phyloP scores from a whole-genome alignment of 2,329 filamentous ascomycete genomes.

The Colletotrichum abscissum region DNA sequence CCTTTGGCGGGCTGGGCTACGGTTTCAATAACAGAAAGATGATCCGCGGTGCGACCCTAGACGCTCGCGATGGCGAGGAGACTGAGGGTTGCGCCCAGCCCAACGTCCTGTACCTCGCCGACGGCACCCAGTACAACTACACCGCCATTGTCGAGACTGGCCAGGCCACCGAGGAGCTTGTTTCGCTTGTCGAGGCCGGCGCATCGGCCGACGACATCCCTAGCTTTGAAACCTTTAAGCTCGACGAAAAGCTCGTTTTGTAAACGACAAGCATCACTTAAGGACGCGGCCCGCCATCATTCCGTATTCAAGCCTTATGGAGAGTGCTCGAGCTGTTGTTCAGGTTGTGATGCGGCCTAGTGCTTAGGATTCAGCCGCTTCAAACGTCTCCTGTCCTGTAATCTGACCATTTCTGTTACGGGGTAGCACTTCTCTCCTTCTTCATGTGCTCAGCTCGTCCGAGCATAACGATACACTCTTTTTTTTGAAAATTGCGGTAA shows the following conservation, averaged over 20 bases:
- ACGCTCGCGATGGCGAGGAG: conserved; percentile 14
- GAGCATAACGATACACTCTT: conserved; percentile 7
- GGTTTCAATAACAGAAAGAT: conserved; percentile 21
- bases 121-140: conserved; percentile 32
- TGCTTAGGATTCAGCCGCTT: background rate
- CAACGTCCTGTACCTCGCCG: conserved; percentile 24
- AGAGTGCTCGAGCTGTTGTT: background rate
- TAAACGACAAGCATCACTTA: conserved; percentile 8
- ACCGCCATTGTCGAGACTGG: conserved; percentile 24
- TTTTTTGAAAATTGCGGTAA: background rate
- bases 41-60: conserved; percentile 24
- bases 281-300: conserved; percentile 2
- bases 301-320: conserved; percentile 8
- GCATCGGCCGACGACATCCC: conserved; percentile 18
- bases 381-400: conserved; percentile 1
- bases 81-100: conserved; percentile 16
- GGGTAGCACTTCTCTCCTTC: background rate
- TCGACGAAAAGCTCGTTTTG: conserved; percentile 17
- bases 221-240: conserved; percentile 13
- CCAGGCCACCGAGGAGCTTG: conserved; percentile 10
- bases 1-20: conserved; percentile 14
- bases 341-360: background rate
- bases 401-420: background rate
- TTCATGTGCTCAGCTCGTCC: conserved; percentile 1
- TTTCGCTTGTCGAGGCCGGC: background rate